Conservation (phyloP, 2,329 filamentous ascomycete genomes). For the Arachnomyces sp. region DNA sequence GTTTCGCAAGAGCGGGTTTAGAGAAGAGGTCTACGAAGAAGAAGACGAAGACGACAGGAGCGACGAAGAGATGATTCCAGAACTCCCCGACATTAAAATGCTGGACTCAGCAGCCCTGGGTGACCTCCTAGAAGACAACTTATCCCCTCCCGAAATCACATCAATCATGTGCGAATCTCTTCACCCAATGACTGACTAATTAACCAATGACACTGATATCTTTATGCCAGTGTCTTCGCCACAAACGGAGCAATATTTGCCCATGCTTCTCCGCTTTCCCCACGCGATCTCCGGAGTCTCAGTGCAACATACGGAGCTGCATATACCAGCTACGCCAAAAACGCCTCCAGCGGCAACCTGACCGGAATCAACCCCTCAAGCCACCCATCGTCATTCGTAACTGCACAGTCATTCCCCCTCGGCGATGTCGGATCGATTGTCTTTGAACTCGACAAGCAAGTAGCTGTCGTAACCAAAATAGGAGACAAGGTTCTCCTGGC, state of each 20-base stretch:
- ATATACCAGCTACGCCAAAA: constrained; percentile 37
- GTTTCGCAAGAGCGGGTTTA: background rate
- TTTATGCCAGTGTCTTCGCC: constrained; percentile 30
- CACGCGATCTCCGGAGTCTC: constrained; percentile 34
- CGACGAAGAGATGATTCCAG: constrained; percentile 32
- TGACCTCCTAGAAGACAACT: constrained; percentile 35
- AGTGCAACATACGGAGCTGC: constrained; percentile 38
- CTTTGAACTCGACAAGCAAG: constrained; percentile 34
- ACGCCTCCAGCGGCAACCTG: constrained; percentile 32
- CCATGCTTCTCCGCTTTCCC: constrained; percentile 32
- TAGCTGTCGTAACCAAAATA: constrained; percentile 35
- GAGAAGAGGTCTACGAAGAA: constrained; percentile 11
- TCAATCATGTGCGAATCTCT: constrained; percentile 30
- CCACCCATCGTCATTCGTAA: constrained; percentile 37
- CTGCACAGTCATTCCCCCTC: constrained; percentile 33
- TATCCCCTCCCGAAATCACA: constrained; percentile 37
- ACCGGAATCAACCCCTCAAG: constrained; percentile 36
- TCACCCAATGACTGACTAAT: background rate
- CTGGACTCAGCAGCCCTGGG: constrained; percentile 35
- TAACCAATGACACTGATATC: background rate
- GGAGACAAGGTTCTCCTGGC: constrained; percentile 37
- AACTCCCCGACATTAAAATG: constrained; percentile 37
- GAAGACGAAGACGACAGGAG: constrained; percentile 11
- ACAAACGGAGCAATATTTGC: constrained; percentile 39
- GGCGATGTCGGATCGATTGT: constrained; percentile 39